These are phyloP conservation scores for Pythium utonaiense DNA, from an alignment of 352 stramenopile species.

Conservation along the genomic window DNA sequence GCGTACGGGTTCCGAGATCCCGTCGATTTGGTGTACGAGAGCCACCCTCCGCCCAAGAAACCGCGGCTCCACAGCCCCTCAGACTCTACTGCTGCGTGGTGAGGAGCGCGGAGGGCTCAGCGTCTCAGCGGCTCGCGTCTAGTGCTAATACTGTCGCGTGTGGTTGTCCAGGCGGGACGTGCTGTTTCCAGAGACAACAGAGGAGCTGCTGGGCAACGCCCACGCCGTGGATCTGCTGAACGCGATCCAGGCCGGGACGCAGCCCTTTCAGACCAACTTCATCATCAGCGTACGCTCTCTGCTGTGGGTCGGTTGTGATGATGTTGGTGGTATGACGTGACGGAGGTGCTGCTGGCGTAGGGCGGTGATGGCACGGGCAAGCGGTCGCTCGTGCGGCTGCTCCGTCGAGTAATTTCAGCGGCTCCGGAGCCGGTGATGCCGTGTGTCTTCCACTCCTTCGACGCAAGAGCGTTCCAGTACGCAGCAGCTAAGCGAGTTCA, in stretches of 20 bases:
- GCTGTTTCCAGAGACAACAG: constrained; percentile 31
- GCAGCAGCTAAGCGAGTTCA: background rate
- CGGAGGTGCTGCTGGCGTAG: constrained; percentile 24
- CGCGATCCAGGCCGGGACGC: constrained; percentile 10
- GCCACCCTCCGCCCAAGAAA: constrained; percentile 31
- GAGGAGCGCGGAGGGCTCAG: constrained; percentile 1
- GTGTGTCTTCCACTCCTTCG: constrained; percentile 31
- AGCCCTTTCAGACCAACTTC: constrained; percentile 41
- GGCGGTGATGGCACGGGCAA: constrained; percentile 51
- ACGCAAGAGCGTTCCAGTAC: constrained; percentile 31
- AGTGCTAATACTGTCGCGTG: background rate
- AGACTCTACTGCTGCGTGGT: constrained; percentile 44
- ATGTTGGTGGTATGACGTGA: no score
- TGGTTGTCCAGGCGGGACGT: constrained; percentile 18
- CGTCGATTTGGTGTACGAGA: constrained; percentile 50
- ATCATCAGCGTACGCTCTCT: constrained; percentile 61
- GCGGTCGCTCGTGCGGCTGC: constrained; percentile 39
- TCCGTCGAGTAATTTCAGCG: constrained; percentile 30
- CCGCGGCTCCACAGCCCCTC: constrained; percentile 38
- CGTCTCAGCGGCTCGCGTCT: no score
- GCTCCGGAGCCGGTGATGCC: constrained; percentile 10
- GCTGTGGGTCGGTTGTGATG: no score
- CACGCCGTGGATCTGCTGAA: constrained; percentile 29
- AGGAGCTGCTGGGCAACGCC: constrained; percentile 50
- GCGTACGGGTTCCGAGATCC: constrained; percentile 58